Conservation (phyloP, 2,329 filamentous ascomycete genomes). For the Pestalotiopsis sp. region DNA sequence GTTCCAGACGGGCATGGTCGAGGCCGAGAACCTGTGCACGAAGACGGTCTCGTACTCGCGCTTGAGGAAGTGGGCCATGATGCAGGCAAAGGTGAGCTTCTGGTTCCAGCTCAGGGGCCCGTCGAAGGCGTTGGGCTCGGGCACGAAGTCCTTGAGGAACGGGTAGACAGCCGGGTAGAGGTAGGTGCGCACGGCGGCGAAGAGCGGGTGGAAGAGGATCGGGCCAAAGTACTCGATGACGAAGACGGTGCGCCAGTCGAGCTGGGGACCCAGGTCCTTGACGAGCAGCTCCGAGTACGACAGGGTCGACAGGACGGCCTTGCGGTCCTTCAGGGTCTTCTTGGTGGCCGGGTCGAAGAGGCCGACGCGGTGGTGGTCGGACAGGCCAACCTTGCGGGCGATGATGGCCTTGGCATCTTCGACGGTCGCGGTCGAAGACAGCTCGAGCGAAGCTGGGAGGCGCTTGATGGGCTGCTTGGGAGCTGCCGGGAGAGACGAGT, state of each 20-base stretch:
- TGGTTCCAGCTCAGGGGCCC: constrained; percentile 67
- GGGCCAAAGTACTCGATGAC: constrained; percentile 94
- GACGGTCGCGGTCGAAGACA: constrained; percentile 54
- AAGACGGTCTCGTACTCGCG: constrained; percentile 94
- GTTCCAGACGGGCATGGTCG: constrained; percentile 89
- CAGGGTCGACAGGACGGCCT: constrained; percentile 51
- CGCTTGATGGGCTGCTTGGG: constrained; percentile 55
- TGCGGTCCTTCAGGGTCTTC: constrained; percentile 66
- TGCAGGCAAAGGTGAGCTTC: constrained; percentile 71
- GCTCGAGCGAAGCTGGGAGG: constrained; percentile 53
- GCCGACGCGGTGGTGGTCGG: constrained; percentile 64
- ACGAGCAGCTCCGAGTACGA: constrained; percentile 69
- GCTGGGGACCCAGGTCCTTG: constrained; percentile 90
- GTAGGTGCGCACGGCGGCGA: constrained; percentile 72
- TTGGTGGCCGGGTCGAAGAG: constrained; percentile 62
- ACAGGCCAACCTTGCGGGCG: constrained; percentile 51
- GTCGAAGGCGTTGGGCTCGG: constrained; percentile 38
- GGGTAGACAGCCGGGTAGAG: constrained; percentile 59
- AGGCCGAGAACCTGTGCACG: constrained; percentile 91
- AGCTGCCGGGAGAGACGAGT: constrained; percentile 28
- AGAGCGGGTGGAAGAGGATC: constrained; percentile 79
- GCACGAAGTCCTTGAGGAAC: constrained; percentile 45
- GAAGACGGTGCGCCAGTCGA: constrained; percentile 92
- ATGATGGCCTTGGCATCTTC: constrained; percentile 62
- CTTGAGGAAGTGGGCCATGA: constrained; percentile 87